phyloP scores from a whole-genome alignment of 176 grass and related monocot species.

The Phyllostachys edulis region DNA sequence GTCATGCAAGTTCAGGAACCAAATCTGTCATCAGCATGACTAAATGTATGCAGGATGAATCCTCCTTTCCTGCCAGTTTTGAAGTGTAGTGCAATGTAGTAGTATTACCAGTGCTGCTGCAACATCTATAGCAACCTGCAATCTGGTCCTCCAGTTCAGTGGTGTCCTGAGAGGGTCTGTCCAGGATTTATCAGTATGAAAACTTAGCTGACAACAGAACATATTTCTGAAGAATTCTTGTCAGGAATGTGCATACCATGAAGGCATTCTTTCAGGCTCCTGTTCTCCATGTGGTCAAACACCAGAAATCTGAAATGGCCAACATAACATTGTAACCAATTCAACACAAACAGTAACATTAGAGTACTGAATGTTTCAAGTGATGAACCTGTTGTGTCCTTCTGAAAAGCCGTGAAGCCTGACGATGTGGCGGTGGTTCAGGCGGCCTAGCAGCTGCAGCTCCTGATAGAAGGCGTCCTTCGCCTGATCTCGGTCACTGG shows the following conservation, averaged over 20 bases:
- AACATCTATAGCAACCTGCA: conserved; percentile 87
- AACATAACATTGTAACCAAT: background rate
- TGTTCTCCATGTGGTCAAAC: conserved; percentile 88
- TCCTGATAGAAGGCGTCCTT: conserved; percentile 56
- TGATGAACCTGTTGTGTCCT: conserved; percentile 52
- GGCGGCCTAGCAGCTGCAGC: conserved; percentile 66
- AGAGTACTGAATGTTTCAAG: background rate
- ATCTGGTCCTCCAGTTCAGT: conserved; percentile 74
- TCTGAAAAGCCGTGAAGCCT: conserved; percentile 70
- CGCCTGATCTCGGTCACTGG: conserved; percentile 6
- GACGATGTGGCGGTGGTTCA: conserved; percentile 90
- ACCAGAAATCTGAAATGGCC: conserved; percentile 67
- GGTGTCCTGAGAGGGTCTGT: conserved; percentile 90
- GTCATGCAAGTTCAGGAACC: conserved; percentile 16
- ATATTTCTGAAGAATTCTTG: background rate
- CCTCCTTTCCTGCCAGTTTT: background rate
- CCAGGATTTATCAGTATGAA: conserved; percentile 1
- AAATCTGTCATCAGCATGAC: background rate
- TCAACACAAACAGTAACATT: background rate
- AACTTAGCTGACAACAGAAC: background rate
- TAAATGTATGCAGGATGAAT: background rate
- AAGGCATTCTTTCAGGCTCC: conserved; percentile 75
- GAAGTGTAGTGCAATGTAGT: background rate
- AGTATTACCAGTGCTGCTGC: conserved; percentile 85
- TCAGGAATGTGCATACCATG: conserved; percentile 54